Evolutionary conservation across 2,329 filamentous ascomycete genomes (phyloP).

Genomic region (Calonectria hawksworthii): DNA sequence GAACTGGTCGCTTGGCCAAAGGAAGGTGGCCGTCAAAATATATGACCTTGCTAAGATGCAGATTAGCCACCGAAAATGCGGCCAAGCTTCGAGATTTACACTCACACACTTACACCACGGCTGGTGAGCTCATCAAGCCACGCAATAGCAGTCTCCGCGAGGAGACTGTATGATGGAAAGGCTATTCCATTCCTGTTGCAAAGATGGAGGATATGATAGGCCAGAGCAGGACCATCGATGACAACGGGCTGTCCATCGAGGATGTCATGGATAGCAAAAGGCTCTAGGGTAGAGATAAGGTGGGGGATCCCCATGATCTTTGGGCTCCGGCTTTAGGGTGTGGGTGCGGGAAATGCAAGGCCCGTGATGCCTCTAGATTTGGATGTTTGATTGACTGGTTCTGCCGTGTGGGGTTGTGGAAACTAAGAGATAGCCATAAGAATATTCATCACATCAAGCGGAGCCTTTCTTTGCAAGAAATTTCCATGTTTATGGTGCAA

Average conservation of each 20-base stretch:
- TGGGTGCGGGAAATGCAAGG: neutral
- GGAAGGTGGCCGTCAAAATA: constrained; percentile 92
- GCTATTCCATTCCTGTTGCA: constrained; percentile 65
- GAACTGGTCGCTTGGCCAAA: constrained; percentile 70
- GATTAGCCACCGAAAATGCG: constrained; percentile 14
- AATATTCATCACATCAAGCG: neutral
- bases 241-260: constrained; percentile 61
- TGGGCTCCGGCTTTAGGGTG: neutral
- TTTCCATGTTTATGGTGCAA: neutral
- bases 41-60: constrained; percentile 65
- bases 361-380: neutral
- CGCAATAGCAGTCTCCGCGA: constrained; percentile 69
- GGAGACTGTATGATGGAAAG: constrained; percentile 73
- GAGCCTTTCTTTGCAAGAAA: neutral
- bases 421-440: neutral
- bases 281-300: constrained; percentile 66
- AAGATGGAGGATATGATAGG: constrained; percentile 78
- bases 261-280: constrained; percentile 60
- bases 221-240: constrained; percentile 85
- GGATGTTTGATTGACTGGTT: constrained; percentile 8
- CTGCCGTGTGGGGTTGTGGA: constrained; percentile 21
- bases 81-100: neutral
- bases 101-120: constrained; percentile 74
- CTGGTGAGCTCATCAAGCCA: constrained; percentile 74
- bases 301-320: constrained; percentile 72